These are phyloP conservation scores for Bacidia gigantensis DNA, from an alignment of 495 filamentous ascomycete species.

Conservation along the genomic window DNA sequence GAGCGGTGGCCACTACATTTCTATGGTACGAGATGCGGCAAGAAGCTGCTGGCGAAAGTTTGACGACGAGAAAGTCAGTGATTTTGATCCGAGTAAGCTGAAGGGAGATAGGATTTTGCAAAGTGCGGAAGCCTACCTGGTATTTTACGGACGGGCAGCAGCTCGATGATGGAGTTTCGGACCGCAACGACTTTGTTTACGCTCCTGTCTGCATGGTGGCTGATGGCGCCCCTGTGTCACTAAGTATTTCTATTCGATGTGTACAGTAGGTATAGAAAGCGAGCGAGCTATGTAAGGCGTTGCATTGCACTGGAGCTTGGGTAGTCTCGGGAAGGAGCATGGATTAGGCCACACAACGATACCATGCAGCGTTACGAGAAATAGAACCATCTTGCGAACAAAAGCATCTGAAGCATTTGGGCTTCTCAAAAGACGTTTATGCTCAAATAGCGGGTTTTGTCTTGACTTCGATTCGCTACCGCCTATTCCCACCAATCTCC, in stretches of 20 bases:
- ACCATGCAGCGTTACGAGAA: neutral
- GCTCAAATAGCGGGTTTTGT: neutral
- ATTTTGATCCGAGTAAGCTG: conserved; percentile 44
- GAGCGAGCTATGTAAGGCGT: neutral
- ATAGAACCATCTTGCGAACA: conserved; percentile 19
- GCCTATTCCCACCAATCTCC: conserved; percentile 17
- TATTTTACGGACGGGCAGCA: conserved; percentile 47
- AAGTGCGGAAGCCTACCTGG: conserved; percentile 54
- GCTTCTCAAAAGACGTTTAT: neutral
- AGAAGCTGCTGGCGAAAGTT: conserved; percentile 50
- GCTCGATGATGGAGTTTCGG: conserved; percentile 29
- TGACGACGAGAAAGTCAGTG: conserved; percentile 46
- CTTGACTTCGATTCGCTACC: neutral
- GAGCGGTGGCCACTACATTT: conserved; percentile 57
- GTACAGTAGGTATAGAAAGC: neutral
- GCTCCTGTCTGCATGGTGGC: neutral
- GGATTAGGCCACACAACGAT: neutral
- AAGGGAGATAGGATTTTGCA: conserved; percentile 34
- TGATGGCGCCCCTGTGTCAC: too few relatives aligned
- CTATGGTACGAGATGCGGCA: conserved; percentile 46
- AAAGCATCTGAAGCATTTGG: conserved; percentile 50
- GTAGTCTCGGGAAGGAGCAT: neutral
- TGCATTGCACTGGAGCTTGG: conserved; percentile 9
- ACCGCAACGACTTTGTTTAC: neutral
- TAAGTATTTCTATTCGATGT: neutral